Conservation (phyloP, 805 yeast species). For the Komagataella pastoris region DNA sequence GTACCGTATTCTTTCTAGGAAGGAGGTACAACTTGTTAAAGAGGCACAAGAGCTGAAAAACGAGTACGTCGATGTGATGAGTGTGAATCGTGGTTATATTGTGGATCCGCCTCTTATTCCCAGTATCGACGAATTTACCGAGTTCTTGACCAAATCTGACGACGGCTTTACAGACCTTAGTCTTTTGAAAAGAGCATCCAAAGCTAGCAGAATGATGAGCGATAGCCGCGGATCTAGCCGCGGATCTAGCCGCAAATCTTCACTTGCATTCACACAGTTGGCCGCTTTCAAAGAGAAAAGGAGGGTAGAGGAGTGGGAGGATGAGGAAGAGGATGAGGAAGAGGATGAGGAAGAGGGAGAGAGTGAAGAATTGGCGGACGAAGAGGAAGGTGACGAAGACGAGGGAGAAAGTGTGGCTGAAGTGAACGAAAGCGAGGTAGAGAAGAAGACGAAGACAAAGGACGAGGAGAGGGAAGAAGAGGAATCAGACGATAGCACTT, state of each 20-base stretch:
- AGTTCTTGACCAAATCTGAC: slow-evolving; percentile 44
- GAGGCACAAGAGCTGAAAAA: slow-evolving; percentile 22
- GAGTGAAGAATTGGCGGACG: not conserved
- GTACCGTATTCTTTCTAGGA: slow-evolving; percentile 56
- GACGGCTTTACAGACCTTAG: slow-evolving; percentile 51
- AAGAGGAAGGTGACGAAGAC: not conserved
- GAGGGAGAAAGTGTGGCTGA: not conserved
- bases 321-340: not conserved
- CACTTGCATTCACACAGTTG: not conserved
- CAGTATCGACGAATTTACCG: slow-evolving; percentile 34
- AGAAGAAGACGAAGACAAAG: not conserved
- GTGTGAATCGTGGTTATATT: slow-evolving; percentile 2
- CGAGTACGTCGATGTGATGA: slow-evolving; percentile 6
- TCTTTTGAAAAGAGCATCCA: slow-evolving; percentile 33
- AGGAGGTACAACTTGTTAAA: slow-evolving; percentile 37
- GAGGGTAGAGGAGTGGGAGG: not conserved
- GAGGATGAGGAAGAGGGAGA: not conserved
- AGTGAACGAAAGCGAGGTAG: not conserved
- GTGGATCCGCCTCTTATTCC: slow-evolving; percentile 9
- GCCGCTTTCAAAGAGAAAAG: too few relatives aligned
- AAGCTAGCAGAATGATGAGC: slow-evolving; percentile 8
- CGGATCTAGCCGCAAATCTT: not conserved
- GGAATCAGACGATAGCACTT: slow-evolving; percentile 3
- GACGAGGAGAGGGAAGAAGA: not conserved
- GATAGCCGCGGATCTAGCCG: not conserved